A percentile compares a stretch with the other conserved stretches of the same genome.
These are phyloP conservation scores for Platismatia glauca DNA, from an alignment of 495 filamentous ascomycete species.

Conservation along the genomic window DNA sequence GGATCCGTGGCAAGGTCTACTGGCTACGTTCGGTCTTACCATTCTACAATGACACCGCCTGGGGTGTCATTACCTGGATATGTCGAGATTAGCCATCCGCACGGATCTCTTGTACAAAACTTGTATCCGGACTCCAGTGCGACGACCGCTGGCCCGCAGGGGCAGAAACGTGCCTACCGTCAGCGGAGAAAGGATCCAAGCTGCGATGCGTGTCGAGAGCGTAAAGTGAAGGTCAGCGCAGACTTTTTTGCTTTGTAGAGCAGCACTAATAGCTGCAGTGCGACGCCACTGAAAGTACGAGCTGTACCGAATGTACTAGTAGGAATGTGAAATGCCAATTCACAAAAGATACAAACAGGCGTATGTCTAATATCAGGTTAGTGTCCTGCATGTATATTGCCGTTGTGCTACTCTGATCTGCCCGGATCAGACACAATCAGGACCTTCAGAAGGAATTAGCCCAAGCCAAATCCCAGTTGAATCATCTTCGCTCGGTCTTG, in stretches of 20 bases:
- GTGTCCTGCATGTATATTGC: conserved; percentile 20
- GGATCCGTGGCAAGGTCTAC: conserved; percentile 17
- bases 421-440: conserved; percentile 64
- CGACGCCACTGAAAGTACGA: conserved; percentile 90
- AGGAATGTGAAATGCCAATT: conserved; percentile 96
- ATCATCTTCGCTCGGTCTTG: conserved; percentile 52
- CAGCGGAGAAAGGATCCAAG: conserved; percentile 94
- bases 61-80: conserved; percentile 17
- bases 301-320: conserved; percentile 93
- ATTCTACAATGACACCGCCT: conserved; percentile 7
- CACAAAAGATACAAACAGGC: conserved; percentile 95
- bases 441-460: conserved; percentile 89
- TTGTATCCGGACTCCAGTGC: conserved; percentile 37
- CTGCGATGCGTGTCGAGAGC: conserved; percentile 93
- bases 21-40: conserved; percentile 18
- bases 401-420: conserved; percentile 3
- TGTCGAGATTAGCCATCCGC: conserved; percentile 22
- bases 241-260: conserved; percentile 3
- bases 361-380: conserved; percentile 97
- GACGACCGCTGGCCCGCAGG: conserved; percentile 37
- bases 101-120: conserved; percentile 33
- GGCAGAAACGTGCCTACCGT: conserved; percentile 82
- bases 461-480: conserved; percentile 62
- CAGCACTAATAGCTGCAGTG: conserved; percentile 44
- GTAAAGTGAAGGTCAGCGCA: conserved; percentile 78